These are phyloP conservation scores for Gaeumannomyces sp. DNA, from an alignment of 2,329 filamentous ascomycete species.

Conservation along the genomic window DNA sequence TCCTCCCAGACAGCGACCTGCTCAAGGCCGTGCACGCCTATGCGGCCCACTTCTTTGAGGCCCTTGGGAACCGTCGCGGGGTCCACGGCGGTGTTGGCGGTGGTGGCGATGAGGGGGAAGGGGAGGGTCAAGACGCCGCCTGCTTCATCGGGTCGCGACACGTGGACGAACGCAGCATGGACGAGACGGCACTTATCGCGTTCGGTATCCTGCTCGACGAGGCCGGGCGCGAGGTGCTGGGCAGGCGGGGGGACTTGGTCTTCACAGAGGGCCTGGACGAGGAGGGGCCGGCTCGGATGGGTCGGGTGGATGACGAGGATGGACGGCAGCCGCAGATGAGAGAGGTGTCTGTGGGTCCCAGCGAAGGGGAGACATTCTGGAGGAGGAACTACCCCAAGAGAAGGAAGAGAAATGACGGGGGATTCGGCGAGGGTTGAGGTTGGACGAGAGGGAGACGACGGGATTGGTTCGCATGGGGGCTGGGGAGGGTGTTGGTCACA, in stretches of 20 bases:
- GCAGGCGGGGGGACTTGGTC: constrained; percentile 60
- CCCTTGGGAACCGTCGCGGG: not conserved
- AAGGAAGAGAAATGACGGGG: constrained; percentile 19
- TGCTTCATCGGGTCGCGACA: constrained; percentile 20
- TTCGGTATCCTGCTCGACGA: constrained; percentile 73
- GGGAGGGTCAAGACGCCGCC: not conserved
- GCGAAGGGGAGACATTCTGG: constrained; percentile 16
- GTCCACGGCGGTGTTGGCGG: not conserved
- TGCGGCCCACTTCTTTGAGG: constrained; percentile 57
- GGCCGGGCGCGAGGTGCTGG: constrained; percentile 53
- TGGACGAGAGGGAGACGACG: no score
- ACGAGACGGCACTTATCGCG: constrained; percentile 71
- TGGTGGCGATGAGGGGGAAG: constrained; percentile 5
- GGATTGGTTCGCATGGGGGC: no score
- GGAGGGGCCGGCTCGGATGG: constrained; percentile 3
- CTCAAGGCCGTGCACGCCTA: constrained; percentile 65
- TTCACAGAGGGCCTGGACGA: constrained; percentile 55
- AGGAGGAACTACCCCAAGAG: constrained; percentile 24
- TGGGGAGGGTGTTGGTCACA: no score
- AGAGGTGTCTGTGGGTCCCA: constrained; percentile 10
- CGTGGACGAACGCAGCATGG: constrained; percentile 57
- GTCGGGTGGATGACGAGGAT: not conserved
- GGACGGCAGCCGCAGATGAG: not conserved
- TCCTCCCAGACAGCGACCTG: constrained; percentile 62
- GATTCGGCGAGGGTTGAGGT: not conserved